Base-by-base conservation (phyloP, 2,329 filamentous ascomycete species). In the Podosphaera fusca region DNA sequence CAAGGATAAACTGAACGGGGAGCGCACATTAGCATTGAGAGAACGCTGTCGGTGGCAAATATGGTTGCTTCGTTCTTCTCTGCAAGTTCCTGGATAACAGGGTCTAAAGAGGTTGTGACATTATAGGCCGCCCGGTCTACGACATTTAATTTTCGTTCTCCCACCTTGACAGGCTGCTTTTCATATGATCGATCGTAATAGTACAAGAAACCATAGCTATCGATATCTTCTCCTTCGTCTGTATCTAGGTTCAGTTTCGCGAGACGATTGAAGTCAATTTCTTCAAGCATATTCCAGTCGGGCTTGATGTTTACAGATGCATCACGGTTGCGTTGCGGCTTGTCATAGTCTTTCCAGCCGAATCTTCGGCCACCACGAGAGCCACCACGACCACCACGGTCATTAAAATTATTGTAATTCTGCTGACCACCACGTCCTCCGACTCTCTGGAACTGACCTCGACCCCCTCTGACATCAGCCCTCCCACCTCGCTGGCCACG, bases 21-120 rank as follows among this genome's bases (percentile, higher is more conserved):
- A 55, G 92, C 82, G 73, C 92, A 98, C 92, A 98, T 98, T 66
- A 98, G 83, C 88, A 95, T 96, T 63, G 90, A 96, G 59, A 98
- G 80, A 66, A 98, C 89, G 73, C 84, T 95, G 71, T 95, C 89
- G 50, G 92, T 95, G 61, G 92, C 88, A 68, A 96, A 98, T 67
- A 98, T 90, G 64, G 87, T 92, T 52, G 89, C 92, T 73, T 95
- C 89, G 67, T 94, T 82, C 75, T 89, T 94, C 66, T 96, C 90
- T 61, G 92, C 86, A 57, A 96, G 80, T 69, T 96, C 90, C 74
- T 96, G 90, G 69, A 98, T 94, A 66, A 98, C 80, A 52, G 92
- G 92, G 69, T 98, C 92, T 64, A 85, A 87, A 31, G 90, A 94
- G 9, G 92, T 96, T 58, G 90, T 95, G 68, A 96, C 90, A 68